Evolutionary conservation across 1,284 basidiomycete genomes (phyloP), one percentile per base, ranked within the genome.

Genomic region (Ustilago sp.): DNA sequence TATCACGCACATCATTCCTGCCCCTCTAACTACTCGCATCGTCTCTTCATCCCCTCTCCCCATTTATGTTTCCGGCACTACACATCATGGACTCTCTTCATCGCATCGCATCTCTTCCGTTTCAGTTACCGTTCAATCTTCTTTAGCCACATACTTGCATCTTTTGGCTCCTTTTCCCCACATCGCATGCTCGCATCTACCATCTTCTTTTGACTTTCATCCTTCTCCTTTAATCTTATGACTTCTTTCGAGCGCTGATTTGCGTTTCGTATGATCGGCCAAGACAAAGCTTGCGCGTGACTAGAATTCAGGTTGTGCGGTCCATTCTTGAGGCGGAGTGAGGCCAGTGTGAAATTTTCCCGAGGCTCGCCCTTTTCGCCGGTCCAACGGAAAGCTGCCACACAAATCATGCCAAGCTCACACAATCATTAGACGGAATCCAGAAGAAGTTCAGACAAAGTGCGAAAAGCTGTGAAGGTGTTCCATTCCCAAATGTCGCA

Each of bases 21-120:
- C 7, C 23, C 19, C 34, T 15, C 12, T 47, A 48, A 48, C 39
- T 23, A n/a, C 8, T 38, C 19, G 23, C 34, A n/a, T 45, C 19
- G 3, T 50, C 32, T 38, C 39, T 28, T 28, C n/a, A 19, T 34
- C 15, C 36, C 17, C 38, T 28, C 36, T 53, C 31, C 9, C 35
- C 54, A 28, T 28, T 23, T 45, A 19, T 23, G n/a, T 2, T 19
- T 53, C 32, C 54, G 17, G 8, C 13, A 23, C 23, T 28, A 28
- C 61, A 8, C 45, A 45, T 39, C 17, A 63, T 63, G 62, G 62
- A 63, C 62, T 38, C 43, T 48, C 31, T 13, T 43, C 32, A 19
- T 57, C 50, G 32, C 31, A 50, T 43, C 17, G 19, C 39, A 55
- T 32, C 47, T 13, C 11, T 53, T 61, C 3, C 2, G 36, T 39